Evolutionary conservation across 208 protist species (phyloP).

Genomic region (Trypanosoma melophagium): DNA sequence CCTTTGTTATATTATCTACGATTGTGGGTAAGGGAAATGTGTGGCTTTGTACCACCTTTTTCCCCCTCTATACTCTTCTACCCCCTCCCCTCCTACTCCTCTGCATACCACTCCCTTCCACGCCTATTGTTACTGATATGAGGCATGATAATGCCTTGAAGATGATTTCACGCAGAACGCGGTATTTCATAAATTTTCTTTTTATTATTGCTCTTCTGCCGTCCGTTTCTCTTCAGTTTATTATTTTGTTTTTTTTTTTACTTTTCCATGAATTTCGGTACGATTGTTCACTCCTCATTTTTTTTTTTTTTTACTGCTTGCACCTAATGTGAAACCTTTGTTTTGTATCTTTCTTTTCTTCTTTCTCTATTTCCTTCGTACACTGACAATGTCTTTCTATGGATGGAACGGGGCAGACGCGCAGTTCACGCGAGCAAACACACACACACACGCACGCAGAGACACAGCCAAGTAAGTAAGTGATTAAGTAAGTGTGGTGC

Average conservation of each 20-base stretch:
- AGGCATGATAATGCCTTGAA: too few species aligned
- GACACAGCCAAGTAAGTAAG: slow-evolving; percentile 3
- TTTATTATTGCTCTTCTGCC: slow-evolving; percentile 1
- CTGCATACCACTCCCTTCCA: too few species aligned
- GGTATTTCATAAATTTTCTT: slow-evolving; percentile 6
- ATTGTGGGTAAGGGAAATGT: too few species aligned
- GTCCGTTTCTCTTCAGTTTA: background rate
- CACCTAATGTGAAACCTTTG: background rate
- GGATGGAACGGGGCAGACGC: too few species aligned
- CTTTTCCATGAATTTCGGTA: background rate
- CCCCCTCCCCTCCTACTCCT: too few species aligned
- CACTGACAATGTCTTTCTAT: slow-evolving; percentile 2
- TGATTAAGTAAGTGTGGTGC: background rate
- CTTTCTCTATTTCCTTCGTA: slow-evolving; percentile 8
- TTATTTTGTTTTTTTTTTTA: slow-evolving; percentile 6
- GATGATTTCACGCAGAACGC: too few species aligned
- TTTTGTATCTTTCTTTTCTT: slow-evolving; percentile 12
- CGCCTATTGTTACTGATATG: too few species aligned
- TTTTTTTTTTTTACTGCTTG: background rate
- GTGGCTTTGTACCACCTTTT: too few species aligned
- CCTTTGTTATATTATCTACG: too few species aligned
- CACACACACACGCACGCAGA: background rate
- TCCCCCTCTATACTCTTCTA: too few species aligned
- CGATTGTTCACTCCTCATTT: background rate
- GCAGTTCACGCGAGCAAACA: too few species aligned